A percentile compares a stretch with the other conserved stretches of the same genome.
Evolutionary conservation across 2,329 filamentous ascomycete species (phyloP).

Genomic region (Penicillium freii): DNA sequence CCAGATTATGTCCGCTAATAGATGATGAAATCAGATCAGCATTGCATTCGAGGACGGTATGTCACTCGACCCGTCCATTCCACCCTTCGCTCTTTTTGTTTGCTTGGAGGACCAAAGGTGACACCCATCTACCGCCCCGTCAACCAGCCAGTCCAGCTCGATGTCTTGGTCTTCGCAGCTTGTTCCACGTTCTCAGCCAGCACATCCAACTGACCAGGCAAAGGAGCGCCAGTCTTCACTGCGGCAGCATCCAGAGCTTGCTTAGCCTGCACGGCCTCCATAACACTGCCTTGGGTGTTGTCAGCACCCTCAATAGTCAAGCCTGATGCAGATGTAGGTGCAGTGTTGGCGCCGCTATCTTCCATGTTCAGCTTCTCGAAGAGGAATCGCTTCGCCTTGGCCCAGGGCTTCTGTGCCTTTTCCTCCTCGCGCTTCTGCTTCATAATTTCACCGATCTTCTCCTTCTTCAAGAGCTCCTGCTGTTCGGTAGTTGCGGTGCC

Average conservation of each 20-base stretch:
- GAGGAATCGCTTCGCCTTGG: constrained; percentile 39
- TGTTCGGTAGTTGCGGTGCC: constrained; percentile 43
- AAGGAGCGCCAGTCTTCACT: constrained; percentile 16
- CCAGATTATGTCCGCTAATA: neutral
- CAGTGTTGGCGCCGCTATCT: constrained; percentile 21
- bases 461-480: constrained; percentile 46
- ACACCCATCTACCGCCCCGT: constrained; percentile 33
- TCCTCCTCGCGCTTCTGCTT: constrained; percentile 41
- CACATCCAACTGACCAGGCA: constrained; percentile 35
- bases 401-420: constrained; percentile 40
- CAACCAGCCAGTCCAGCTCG: constrained; percentile 43
- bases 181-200: constrained; percentile 38
- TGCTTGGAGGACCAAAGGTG: neutral
- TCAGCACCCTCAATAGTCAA: constrained; percentile 10
- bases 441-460: constrained; percentile 45
- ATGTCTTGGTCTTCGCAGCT: constrained; percentile 36
- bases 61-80: neutral
- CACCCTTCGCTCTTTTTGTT: constrained; percentile 5
- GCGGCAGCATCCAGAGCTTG: constrained; percentile 33
- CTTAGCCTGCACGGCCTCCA: constrained; percentile 40
- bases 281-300: constrained; percentile 27
- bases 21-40: neutral
- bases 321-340: constrained; percentile 7
- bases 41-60: neutral
- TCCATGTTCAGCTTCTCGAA: constrained; percentile 41